These are phyloP conservation scores for Polyplosphaeria fusca DNA, from an alignment of 495 filamentous ascomycete species.

Conservation along the genomic window DNA sequence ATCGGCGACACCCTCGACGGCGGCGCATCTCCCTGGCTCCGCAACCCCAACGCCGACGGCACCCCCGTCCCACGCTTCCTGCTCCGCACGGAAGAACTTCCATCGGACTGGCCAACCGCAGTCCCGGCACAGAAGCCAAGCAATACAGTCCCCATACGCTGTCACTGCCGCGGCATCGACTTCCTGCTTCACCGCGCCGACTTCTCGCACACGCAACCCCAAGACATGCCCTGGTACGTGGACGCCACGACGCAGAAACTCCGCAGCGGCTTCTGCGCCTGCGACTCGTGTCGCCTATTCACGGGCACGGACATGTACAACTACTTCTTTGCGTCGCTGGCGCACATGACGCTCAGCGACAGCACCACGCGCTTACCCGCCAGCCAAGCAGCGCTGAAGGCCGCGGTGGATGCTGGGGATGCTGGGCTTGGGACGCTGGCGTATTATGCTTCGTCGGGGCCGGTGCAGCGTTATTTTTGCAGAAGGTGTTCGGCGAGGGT, in stretches of 20 bases:
- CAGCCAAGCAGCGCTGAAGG: slow-evolving; percentile 31
- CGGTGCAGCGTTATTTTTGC: slow-evolving; percentile 53
- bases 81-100: slow-evolving; percentile 11
- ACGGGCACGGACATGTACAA: slow-evolving; percentile 47
- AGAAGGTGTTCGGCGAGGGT: slow-evolving; percentile 51
- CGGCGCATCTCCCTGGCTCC: slow-evolving; percentile 43
- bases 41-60: slow-evolving; percentile 32
- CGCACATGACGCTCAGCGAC: slow-evolving; percentile 31
- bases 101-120: slow-evolving; percentile 16
- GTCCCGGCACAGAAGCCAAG: background rate
- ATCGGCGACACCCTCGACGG: slow-evolving; percentile 48
- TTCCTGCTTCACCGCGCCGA: slow-evolving; percentile 43
- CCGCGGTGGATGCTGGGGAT: slow-evolving; percentile 29
- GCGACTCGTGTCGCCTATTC: slow-evolving; percentile 51
- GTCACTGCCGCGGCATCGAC: slow-evolving; percentile 52
- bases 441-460: slow-evolving; percentile 46
- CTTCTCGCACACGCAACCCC: slow-evolving; percentile 31
- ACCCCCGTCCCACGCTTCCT: slow-evolving; percentile 29
- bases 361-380: slow-evolving; percentile 23
- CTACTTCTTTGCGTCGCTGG: slow-evolving; percentile 44
- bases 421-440: slow-evolving; percentile 48
- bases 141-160: slow-evolving; percentile 33
- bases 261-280: slow-evolving; percentile 47
- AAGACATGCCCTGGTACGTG: slow-evolving; percentile 44
- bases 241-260: slow-evolving; percentile 44